phyloP scores from a whole-genome alignment of 2,329 filamentous ascomycete species.

The Trichophyton mentagrophytes region DNA sequence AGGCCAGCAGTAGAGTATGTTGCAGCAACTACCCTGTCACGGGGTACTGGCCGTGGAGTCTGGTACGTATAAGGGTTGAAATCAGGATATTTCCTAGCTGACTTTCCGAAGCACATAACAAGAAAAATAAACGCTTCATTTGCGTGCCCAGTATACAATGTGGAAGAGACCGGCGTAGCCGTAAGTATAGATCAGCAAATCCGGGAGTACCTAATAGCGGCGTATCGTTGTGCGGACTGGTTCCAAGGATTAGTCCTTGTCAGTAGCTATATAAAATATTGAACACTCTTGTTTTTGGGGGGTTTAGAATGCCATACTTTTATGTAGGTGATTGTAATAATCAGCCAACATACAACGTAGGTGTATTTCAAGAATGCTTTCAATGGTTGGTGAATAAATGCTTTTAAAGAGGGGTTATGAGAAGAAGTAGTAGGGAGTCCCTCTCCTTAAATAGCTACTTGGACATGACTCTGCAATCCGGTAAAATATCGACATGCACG shows the following conservation, averaged over 20 bases:
- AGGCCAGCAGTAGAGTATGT: background rate
- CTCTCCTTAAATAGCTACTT: background rate
- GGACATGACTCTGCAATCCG: background rate
- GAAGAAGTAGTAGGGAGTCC: background rate
- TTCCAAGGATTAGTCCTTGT: no score
- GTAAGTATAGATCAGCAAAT: background rate
- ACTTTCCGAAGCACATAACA: conserved; percentile 3
- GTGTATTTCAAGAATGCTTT: no score
- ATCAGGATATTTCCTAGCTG: background rate
- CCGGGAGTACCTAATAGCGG: no score
- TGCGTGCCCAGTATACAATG: background rate
- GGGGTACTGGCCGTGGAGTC: background rate
- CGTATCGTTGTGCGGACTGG: no score
- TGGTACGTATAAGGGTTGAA: conserved; percentile 5
- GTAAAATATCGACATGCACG: background rate
- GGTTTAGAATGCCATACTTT: no score
- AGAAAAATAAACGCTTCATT: background rate
- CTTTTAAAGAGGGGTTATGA: background rate
- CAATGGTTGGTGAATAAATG: no score
- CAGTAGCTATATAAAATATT: no score
- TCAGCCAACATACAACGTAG: no score
- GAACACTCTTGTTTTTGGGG: no score
- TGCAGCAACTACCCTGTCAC: background rate
- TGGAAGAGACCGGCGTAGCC: background rate
- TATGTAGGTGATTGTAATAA: no score